Conservation (phyloP, 371 early-diverging fungal genomes). For the Lichtheimia hyalospora region DNA sequence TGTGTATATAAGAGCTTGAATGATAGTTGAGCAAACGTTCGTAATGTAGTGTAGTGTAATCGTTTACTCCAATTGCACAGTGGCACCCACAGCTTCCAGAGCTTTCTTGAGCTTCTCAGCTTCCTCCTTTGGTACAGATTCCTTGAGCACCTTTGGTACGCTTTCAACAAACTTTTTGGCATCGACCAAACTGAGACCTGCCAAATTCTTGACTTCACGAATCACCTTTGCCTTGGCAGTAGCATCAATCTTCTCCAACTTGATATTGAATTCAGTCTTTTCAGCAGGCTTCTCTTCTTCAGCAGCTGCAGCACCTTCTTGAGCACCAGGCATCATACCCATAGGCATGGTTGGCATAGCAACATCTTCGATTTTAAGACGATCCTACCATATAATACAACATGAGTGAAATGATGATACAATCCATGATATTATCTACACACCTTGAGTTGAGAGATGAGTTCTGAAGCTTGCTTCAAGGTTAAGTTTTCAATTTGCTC, state of each 20-base stretch:
- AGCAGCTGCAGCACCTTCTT: constrained; percentile 69
- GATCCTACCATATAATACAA: constrained; percentile 46
- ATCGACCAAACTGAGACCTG: constrained; percentile 93
- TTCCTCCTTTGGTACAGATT: constrained; percentile 91
- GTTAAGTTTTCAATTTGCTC: constrained; percentile 87
- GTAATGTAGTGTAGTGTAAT: too few relatives aligned
- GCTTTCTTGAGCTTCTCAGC: constrained; percentile 96
- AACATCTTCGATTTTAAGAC: constrained; percentile 91
- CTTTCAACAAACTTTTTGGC: constrained; percentile 99
- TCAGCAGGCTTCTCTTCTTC: constrained; percentile 85
- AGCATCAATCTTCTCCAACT: constrained; percentile 94
- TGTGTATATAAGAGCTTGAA: not conserved
- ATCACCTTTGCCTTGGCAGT: constrained; percentile 96
- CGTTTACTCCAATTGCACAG: constrained; percentile 87
- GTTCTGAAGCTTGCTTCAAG: constrained; percentile 88
- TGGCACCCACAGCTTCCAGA: constrained; percentile 93
- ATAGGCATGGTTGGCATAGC: constrained; percentile 82
- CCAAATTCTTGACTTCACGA: constrained; percentile 94
- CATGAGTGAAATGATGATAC: not conserved
- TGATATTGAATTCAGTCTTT: constrained; percentile 93
- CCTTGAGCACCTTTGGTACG: constrained; percentile 94
- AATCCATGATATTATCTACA: not conserved
- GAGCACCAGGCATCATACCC: constrained; percentile 61
- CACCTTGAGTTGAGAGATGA: constrained; percentile 89
- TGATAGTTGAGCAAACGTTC: not conserved